Evolutionary conservation across 2,329 filamentous ascomycete genomes (phyloP).

Genomic region (Paracoccidioides lutzii): DNA sequence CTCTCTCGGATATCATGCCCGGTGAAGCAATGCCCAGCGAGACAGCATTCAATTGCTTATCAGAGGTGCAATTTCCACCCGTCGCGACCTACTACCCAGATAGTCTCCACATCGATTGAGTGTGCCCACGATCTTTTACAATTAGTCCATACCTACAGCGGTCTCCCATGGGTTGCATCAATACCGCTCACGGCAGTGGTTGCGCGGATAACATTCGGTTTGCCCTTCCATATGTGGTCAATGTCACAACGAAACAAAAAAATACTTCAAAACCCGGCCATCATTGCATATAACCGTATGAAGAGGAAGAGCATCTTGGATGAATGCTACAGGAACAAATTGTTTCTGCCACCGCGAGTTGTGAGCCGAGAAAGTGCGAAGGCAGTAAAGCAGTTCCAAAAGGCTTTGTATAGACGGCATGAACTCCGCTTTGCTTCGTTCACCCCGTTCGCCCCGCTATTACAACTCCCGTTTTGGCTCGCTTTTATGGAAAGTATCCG

Average conservation of each 20-base stretch:
- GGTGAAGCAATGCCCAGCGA: background rate
- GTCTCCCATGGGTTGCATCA: constrained; percentile 42
- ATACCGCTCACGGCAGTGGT: constrained; percentile 43
- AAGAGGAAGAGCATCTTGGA: constrained; percentile 12
- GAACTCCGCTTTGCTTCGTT: constrained; percentile 17
- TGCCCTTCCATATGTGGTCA: constrained; percentile 36
- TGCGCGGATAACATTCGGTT: constrained; percentile 36
- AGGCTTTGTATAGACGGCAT: constrained; percentile 22
- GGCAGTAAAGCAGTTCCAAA: constrained; percentile 6
- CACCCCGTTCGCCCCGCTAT: constrained; percentile 21
- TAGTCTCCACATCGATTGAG: constrained; percentile 30
- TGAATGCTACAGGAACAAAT: constrained; percentile 4
- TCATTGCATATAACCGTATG: constrained; percentile 24
- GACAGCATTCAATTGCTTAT: background rate
- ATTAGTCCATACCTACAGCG: constrained; percentile 37
- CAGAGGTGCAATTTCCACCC: constrained; percentile 39
- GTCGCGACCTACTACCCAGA: constrained; percentile 26
- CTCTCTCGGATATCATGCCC: constrained; percentile 3
- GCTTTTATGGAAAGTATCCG: constrained; percentile 36
- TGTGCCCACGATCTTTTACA: constrained; percentile 36
- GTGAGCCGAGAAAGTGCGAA: background rate
- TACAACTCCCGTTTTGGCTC: constrained; percentile 37
- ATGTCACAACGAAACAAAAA: constrained; percentile 27
- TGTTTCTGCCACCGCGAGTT: background rate
- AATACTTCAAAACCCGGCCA: constrained; percentile 32